phyloP scores from a whole-genome alignment of 345 rosid genomes.

The Lagerstroemia speciosa region DNA sequence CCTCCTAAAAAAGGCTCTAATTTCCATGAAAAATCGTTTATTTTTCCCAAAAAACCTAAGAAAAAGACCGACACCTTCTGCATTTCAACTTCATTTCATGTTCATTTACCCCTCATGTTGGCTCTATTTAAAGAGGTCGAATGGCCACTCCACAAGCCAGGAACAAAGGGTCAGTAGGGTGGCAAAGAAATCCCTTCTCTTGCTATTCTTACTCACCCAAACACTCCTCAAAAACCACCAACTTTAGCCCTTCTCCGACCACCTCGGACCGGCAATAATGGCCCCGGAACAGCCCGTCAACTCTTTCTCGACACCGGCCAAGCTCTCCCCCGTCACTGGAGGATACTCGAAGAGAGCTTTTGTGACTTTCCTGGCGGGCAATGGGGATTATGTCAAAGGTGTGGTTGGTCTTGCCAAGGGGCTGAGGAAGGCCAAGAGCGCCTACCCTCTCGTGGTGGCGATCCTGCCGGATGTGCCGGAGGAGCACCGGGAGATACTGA shows the following conservation, averaged over 20 bases:
- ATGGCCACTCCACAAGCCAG: neutral
- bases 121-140: neutral
- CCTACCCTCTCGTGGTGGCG: conserved; percentile 11
- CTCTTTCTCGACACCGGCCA: neutral
- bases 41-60: neutral
- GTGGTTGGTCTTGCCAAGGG: conserved; percentile 9
- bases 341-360: conserved; percentile 7
- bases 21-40: neutral
- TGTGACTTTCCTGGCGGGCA: conserved; percentile 11
- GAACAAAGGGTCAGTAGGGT: neutral
- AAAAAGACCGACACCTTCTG: neutral
- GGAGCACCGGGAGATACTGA: conserved; percentile 11
- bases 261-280: too few relatives aligned
- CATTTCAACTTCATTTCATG: conserved; percentile 1
- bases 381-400: conserved; percentile 7
- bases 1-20: neutral
- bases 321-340: conserved; percentile 1
- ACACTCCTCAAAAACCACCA: neutral
- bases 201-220: neutral
- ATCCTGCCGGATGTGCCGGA: conserved; percentile 9
- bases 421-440: conserved; percentile 9
- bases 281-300: neutral
- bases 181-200: neutral
- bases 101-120: neutral
- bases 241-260: neutral